Conservation (phyloP, 2,329 filamentous ascomycete genomes). For the Beauveria bassiana region DNA sequence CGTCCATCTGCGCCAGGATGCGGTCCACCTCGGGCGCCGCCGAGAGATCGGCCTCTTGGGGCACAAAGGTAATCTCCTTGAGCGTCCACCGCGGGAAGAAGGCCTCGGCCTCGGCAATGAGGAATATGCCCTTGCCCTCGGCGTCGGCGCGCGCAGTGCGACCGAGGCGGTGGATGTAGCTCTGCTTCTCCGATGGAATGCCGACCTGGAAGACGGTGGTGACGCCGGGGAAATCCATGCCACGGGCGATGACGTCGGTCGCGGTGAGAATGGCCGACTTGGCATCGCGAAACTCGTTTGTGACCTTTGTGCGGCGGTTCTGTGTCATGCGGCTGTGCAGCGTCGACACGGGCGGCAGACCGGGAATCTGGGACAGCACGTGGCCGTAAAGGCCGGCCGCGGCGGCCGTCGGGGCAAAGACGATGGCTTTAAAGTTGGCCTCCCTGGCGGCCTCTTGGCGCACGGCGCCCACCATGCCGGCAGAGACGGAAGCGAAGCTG, state of each 20-base stretch:
- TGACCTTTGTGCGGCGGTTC: constrained; percentile 43
- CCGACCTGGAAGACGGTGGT: constrained; percentile 60
- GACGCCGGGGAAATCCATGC: constrained; percentile 66
- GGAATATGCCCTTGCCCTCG: constrained; percentile 53
- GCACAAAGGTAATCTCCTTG: constrained; percentile 45
- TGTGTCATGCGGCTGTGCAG: constrained; percentile 47
- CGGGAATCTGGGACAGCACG: constrained; percentile 32
- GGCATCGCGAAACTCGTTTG: constrained; percentile 55
- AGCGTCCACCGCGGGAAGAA: constrained; percentile 43
- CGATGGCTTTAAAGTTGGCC: constrained; percentile 70
- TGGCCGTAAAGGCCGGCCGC: constrained; percentile 43
- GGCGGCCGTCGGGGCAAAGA: constrained; percentile 62
- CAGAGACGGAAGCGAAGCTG: constrained; percentile 60
- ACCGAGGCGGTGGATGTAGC: constrained; percentile 61
- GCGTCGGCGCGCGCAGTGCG: constrained; percentile 60
- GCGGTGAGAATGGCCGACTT: constrained; percentile 51
- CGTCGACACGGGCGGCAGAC: constrained; percentile 34
- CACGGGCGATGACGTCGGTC: constrained; percentile 63
- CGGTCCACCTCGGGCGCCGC: constrained; percentile 27
- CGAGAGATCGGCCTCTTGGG: constrained; percentile 38
- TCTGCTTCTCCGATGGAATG: constrained; percentile 49
- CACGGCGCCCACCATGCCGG: constrained; percentile 50
- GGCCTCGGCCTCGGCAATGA: constrained; percentile 45
- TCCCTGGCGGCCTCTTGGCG: constrained; percentile 33
- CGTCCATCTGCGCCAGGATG: constrained; percentile 36